Evolutionary conservation across 1,284 basidiomycete species (phyloP).

Genomic region (Trichosporon inkin): DNA sequence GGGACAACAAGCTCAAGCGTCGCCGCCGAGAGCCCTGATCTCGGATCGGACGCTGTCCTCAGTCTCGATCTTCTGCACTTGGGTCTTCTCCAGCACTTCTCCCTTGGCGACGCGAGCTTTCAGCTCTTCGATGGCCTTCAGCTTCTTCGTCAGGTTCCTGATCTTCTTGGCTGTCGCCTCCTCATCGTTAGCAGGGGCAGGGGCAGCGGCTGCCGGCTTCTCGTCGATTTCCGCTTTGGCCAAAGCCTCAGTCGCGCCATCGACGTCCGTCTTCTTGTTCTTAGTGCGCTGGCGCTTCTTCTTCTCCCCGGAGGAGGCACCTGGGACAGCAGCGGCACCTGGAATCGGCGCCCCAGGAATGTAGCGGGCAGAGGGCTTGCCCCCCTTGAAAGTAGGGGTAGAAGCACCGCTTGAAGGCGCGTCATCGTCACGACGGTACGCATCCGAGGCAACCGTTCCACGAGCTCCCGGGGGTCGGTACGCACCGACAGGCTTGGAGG

Average conservation of each 20-base stretch:
- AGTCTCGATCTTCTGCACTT: slow-evolving; percentile 89
- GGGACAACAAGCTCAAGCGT: slow-evolving; percentile 11
- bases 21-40: slow-evolving; percentile 56
- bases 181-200: slow-evolving; percentile 60
- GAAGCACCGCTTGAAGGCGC: slow-evolving; percentile 50
- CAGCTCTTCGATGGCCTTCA: slow-evolving; percentile 92
- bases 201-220: slow-evolving; percentile 38
- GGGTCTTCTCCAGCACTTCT: slow-evolving; percentile 85
- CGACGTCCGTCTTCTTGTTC: slow-evolving; percentile 53
- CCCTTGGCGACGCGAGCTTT: slow-evolving; percentile 83
- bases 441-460: slow-evolving; percentile 73
- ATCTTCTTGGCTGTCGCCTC: slow-evolving; percentile 86
- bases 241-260: slow-evolving; percentile 30
- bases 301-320: slow-evolving; percentile 51
- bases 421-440: slow-evolving; percentile 81
- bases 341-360: slow-evolving; percentile 64
- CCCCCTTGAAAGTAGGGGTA: slow-evolving; percentile 58
- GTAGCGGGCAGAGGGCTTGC: slow-evolving; percentile 53
- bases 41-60: slow-evolving; percentile 79
- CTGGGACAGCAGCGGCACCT: slow-evolving; percentile 28
- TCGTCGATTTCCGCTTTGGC: slow-evolving; percentile 35
- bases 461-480: slow-evolving; percentile 91
- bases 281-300: slow-evolving; percentile 59
- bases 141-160: slow-evolving; percentile 85
- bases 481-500: slow-evolving; percentile 66